Percentiles rank a stretch among this genome's conserved stretches.
phyloP scores from a whole-genome alignment of 805 yeast species.

The Teunomyces stri region DNA sequence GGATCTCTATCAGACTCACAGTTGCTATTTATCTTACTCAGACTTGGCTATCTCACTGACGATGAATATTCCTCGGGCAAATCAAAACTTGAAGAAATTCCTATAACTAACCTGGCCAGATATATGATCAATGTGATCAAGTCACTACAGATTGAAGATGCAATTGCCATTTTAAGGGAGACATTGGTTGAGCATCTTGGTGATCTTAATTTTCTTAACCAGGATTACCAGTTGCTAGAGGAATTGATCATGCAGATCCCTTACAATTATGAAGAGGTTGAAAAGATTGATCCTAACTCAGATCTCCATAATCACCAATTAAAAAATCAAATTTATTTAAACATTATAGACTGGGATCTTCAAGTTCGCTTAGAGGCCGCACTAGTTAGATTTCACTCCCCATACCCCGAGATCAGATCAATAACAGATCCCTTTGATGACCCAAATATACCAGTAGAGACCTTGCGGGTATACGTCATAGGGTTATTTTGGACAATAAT shows the following conservation, averaged over 20 bases:
- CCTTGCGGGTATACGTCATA: constrained; percentile 54
- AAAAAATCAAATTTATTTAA: constrained; percentile 9
- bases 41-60: constrained; percentile 11
- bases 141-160: constrained; percentile 18
- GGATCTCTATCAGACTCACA: constrained; percentile 3
- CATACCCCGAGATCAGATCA: constrained; percentile 67
- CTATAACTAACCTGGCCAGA: constrained; percentile 7
- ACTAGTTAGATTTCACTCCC: constrained; percentile 44
- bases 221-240: constrained; percentile 34
- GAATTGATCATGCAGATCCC: constrained; percentile 21
- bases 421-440: constrained; percentile 61
- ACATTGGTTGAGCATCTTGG: constrained; percentile 34
- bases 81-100: constrained; percentile 1
- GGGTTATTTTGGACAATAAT: constrained; percentile 51
- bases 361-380: constrained; percentile 43
- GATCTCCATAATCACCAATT: background rate
- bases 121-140: constrained; percentile 33
- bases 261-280: constrained; percentile 9
- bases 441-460: constrained; percentile 46
- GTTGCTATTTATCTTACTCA: constrained; percentile 6
- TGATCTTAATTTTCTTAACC: constrained; percentile 34
- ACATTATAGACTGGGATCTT: constrained; percentile 25
- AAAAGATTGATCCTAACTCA: background rate
- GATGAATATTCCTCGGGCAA: constrained; percentile 6
- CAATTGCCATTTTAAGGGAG: constrained; percentile 32